A percentile compares a stretch with the other conserved stretches of the same genome.
These are phyloP conservation scores for Thalassia testudinum DNA, from an alignment of 116 monocot species.

Conservation along the genomic window DNA sequence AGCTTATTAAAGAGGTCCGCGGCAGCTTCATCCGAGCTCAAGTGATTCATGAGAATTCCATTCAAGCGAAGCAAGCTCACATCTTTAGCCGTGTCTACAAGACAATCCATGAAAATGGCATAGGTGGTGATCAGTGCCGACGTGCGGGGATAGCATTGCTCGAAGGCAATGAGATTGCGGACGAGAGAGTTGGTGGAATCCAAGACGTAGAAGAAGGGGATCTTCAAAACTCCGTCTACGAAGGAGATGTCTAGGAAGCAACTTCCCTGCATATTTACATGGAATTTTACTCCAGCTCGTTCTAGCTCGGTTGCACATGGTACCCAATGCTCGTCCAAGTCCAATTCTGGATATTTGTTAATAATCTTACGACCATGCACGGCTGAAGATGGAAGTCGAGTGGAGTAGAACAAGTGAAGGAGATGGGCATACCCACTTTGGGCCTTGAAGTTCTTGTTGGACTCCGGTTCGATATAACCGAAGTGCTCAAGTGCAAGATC, in stretches of 20 bases:
- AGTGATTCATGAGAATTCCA: conserved; percentile 8
- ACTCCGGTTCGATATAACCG: too few relatives aligned
- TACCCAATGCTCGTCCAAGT: neutral
- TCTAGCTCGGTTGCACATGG: conserved; percentile 14
- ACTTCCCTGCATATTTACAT: neutral
- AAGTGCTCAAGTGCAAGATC: too few relatives aligned
- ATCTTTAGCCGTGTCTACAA: conserved; percentile 12
- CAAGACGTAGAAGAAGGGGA: conserved; percentile 5
- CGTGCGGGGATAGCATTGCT: conserved; percentile 10
- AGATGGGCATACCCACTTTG: too few relatives aligned
- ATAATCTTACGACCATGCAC: too few relatives aligned
- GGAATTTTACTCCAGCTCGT: conserved; percentile 15
- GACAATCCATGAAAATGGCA: conserved; percentile 9
- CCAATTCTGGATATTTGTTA: too few relatives aligned
- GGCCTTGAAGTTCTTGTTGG: too few relatives aligned
- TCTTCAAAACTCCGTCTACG: conserved; percentile 9
- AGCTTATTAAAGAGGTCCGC: neutral
- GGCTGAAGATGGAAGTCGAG: too few relatives aligned
- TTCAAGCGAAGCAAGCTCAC: conserved; percentile 9
- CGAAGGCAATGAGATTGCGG: conserved; percentile 24
- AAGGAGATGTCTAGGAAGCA: conserved; percentile 10
- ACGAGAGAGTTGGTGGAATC: conserved; percentile 4
- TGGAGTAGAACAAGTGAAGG: too few relatives aligned
- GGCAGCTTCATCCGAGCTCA: conserved; percentile 6
- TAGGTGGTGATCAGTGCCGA: conserved; percentile 9